Base-by-base conservation (phyloP, 768 basidiomycete genomes). In the Botryobasidium botryosum region DNA sequence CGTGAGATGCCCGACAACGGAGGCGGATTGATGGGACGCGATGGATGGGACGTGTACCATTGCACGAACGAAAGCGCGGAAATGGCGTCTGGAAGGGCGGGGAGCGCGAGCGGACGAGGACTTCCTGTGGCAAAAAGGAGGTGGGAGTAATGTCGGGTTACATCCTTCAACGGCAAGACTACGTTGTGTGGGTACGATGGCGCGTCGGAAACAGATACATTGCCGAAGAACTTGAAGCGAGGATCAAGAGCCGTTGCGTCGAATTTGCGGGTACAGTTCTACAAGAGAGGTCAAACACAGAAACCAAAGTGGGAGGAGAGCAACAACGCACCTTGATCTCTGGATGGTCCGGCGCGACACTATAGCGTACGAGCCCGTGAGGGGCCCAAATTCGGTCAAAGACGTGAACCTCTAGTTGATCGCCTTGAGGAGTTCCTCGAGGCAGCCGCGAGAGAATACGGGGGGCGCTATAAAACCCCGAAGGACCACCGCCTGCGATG, bases 211-310 rank as follows among this genome's bases (percentile, higher is more conserved):
- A 67, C 45, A 17, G 56, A 56, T 35, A 92, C 78, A 55, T 96
- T 94, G 28, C 91, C 94, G 60, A 92, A 92, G 63, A 87, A 96
- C 17, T 70, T 66, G 53, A 96, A 77, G 2, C 91, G 74, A 0
- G 74, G 64, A 55, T 97, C 90, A n/a, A 60, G 50, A 0, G 87
- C 84, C 1, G 77, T 70, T 23, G 68, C 64, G 56, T 92, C 86
- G 53, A 99, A 97, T 66, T 92, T 96, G 63, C 92, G 75, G 20
- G 81, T 87, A 62, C 90, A 94, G 61, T 97, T 97, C 91, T 96
- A 50, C 39, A 37, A 18, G n/a, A 18, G 7, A 13, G 2, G 20
- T 15, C 31, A 43, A 18, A 26, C 38, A 27, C 13, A 32, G 8
- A 31, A 10, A 29, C 17, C 13, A 39, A 4, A 18, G 8, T 24